Evolutionary conservation across 495 filamentous ascomycete genomes (phyloP), one percentile per base, ranked within the genome.

Genomic region (Filosporella fistucella): DNA sequence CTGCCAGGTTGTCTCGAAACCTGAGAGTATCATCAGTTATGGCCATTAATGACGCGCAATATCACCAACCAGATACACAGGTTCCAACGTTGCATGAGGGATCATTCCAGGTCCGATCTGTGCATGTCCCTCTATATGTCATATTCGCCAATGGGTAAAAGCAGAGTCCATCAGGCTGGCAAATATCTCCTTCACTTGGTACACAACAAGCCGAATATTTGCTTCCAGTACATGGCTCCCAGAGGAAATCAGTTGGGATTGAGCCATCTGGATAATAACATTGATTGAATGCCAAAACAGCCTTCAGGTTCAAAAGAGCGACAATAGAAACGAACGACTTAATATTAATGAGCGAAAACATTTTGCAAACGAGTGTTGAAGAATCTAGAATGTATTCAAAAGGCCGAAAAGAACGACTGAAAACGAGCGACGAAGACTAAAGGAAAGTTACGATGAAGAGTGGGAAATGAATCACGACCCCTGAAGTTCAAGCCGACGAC

Each of bases 251-350:
- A 1, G 20, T 45, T 0, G 52, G 52, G 16, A 54, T 49, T 16
- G 52, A 54, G 10, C 52, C 52, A 45, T 54, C 52, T 4, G 52
- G 52, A 23, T 49, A 54, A 42, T 54, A 54, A 36, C 52, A 54
- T 29, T 54, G 52, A 12, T 12, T 29, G 16, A 49, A 54, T 12
- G 40, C 45, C 2, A 13, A 6, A 21, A 42, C 10, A 9, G 28
- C 4, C 13, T 20, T 16, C n/a, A 23, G 36, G 17, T 47, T 20
- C 25, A 44, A 39, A 34, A 33, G 39, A 51, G 25, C 37, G 25
- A 22, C 12, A 22, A 47, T 37, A 40, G 35, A 20, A 46, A 35
- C 10, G 40, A 32, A 36, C 17, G 17, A 20, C 51, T 28, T 14
- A 21, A n/a, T 24, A 16, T 5, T 20, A 23, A 37, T 34, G 25